Evolutionary conservation across 192 early-diverging fungal species (phyloP).

Genomic region (Coemansia sp.): DNA sequence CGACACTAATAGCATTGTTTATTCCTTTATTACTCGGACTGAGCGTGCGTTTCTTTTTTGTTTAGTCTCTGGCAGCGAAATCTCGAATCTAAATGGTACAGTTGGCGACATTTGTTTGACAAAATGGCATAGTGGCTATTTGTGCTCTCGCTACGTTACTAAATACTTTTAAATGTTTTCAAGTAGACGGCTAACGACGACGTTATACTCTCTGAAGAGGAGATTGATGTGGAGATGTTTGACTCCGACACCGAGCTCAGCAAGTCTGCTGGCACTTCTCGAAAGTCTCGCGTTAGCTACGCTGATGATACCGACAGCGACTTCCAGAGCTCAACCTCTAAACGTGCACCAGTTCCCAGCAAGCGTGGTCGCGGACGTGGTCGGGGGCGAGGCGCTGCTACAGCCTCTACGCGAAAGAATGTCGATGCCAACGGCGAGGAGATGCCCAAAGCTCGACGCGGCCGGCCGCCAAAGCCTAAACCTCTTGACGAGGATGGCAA

Average conservation of each 20-base stretch:
- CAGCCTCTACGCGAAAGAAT: conserved; percentile 11
- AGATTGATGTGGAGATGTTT: conserved; percentile 57
- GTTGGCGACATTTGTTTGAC: conserved; percentile 1
- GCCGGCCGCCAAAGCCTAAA: conserved; percentile 36
- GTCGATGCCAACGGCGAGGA: conserved; percentile 24
- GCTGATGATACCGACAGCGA: conserved; percentile 44
- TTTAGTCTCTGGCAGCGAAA: neutral
- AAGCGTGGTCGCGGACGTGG: conserved; percentile 50
- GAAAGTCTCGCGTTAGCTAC: conserved; percentile 16
- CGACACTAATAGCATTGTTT: neutral
- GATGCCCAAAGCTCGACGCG: conserved; percentile 40
- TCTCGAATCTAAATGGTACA: conserved; percentile 7
- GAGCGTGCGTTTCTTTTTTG: neutral
- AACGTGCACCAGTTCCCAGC: conserved; percentile 23
- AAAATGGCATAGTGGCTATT: neutral
- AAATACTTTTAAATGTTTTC: neutral
- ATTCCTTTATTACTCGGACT: neutral
- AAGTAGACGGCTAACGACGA: conserved; percentile 20
- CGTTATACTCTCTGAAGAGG: conserved; percentile 48
- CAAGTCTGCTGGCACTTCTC: conserved; percentile 18
- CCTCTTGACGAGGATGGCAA: conserved; percentile 12
- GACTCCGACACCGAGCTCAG: conserved; percentile 55
- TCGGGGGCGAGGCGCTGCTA: conserved; percentile 26
- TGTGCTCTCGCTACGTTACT: neutral
- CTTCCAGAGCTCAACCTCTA: conserved; percentile 33